Evolutionary conservation across 768 basidiomycete genomes (phyloP), one percentile per base, ranked within the genome.

Genomic region (Harrya chromipes): DNA sequence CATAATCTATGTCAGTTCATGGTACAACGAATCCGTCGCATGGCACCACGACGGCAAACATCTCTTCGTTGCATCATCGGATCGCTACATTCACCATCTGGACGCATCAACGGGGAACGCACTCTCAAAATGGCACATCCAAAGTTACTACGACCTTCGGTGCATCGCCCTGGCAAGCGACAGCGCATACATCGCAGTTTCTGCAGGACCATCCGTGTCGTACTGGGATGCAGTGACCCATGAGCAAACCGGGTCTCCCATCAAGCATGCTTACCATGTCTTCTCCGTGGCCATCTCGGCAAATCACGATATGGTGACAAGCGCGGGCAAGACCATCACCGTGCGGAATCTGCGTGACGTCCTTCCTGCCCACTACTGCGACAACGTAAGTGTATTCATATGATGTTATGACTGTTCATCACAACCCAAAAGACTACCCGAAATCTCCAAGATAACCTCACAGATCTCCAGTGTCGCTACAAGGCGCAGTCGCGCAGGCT

Each of bases 151-250:
- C 3, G 0, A 31, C 12, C 41, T 36, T 8, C 20, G 0, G 8
- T 39, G 38, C 24, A 41, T 55, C 4, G 6, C 41, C 20, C 13
- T 55, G 4, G 38, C 46, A 7, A 35, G 12, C 17, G 26, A 41
- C 8, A 43, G 38, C 19, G 20, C 9, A 4, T 47, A 43, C 33
- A 36, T 55, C n/a, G 52, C 42, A n/a, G 46, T 19, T 19, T 27
- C 40, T 6, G 26, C 16, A 0, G 3, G n/a, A n/a, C n/a, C n/a
- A 16, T 1, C 36, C 46, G 0, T 56, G 13, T 56, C 55, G 1
- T 47, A 50, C 21, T 56, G 53, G 53, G 27, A 50, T 37, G 17
- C 24, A 1, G 29, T 5, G 0, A 55, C 53, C 0, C 45, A 38
- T 19, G 4, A 44, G 13, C 31, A 14, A 11, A 3, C 13, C 13